Evolutionary conservation across 495 filamentous ascomycete species (phyloP).

Genomic region (Penicillium subrubescens): DNA sequence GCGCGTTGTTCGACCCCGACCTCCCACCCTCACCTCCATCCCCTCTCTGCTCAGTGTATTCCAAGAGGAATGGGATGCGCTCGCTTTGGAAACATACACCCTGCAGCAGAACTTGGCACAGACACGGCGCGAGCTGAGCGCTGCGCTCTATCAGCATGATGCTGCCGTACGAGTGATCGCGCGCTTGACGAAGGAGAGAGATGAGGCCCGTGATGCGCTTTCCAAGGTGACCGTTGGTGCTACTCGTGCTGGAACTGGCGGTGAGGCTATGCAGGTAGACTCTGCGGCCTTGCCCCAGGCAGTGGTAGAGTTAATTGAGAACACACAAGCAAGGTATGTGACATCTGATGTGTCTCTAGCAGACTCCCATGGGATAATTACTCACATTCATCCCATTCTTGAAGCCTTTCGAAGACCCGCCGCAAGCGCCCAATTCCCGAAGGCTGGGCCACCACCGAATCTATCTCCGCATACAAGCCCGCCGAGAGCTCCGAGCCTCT

Average conservation of each 20-base stretch:
- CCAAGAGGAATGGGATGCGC: constrained; percentile 97
- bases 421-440: constrained; percentile 86
- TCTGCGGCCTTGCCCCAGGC: constrained; percentile 68
- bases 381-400: constrained; percentile 13
- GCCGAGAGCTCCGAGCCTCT: constrained; percentile 60
- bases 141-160: constrained; percentile 94
- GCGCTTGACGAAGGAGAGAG: constrained; percentile 81
- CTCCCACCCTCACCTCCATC: constrained; percentile 93
- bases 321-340: constrained; percentile 74
- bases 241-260: constrained; percentile 55
- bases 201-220: constrained; percentile 91
- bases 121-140: constrained; percentile 88
- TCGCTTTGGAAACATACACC: constrained; percentile 87
- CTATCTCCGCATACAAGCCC: constrained; percentile 67
- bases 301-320: constrained; percentile 73
- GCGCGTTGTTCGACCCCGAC: constrained; percentile 81
- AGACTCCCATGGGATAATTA: neutral
- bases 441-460: constrained; percentile 78
- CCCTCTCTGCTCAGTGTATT: constrained; percentile 95
- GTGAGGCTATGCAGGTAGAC: constrained; percentile 93
- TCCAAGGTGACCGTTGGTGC: constrained; percentile 76
- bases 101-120: constrained; percentile 85
- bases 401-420: constrained; percentile 77
- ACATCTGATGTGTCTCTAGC: neutral
- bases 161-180: constrained; percentile 93